A percentile compares a stretch with the other conserved stretches of the same genome.
Evolutionary conservation across 495 filamentous ascomycete species (phyloP).

Genomic region (Bacidia gigantensis): DNA sequence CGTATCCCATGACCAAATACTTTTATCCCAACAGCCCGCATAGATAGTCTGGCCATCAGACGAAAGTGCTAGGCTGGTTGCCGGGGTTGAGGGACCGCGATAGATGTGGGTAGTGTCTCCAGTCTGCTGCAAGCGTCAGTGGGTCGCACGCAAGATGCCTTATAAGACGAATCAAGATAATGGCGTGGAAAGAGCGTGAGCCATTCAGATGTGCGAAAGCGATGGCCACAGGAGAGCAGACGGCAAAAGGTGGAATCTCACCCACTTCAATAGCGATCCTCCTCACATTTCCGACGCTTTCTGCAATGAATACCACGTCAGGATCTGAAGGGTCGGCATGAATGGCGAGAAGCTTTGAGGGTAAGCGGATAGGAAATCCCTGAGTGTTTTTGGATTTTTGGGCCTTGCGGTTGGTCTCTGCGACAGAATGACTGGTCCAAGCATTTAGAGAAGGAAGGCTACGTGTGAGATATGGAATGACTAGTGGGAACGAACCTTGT

Average conservation of each 20-base stretch:
- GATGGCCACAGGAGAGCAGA: neutral
- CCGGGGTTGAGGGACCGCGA: slow-evolving; percentile 62
- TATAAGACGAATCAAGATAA: neutral
- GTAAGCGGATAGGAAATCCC: slow-evolving; percentile 66
- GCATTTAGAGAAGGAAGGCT: neutral
- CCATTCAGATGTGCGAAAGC: neutral
- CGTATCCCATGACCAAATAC: slow-evolving; percentile 69
- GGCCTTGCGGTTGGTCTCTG: slow-evolving; percentile 55
- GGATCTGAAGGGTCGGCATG: slow-evolving; percentile 49
- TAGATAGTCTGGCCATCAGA: slow-evolving; percentile 49
- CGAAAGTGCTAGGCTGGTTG: slow-evolving; percentile 64
- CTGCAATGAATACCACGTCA: slow-evolving; percentile 60
- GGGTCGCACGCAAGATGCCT: slow-evolving; percentile 2
- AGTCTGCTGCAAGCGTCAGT: slow-evolving; percentile 23
- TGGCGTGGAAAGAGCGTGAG: neutral
- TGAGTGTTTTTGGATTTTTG: slow-evolving; percentile 69
- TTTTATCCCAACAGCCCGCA: slow-evolving; percentile 88
- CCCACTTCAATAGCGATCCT: slow-evolving; percentile 64
- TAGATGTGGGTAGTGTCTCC: slow-evolving; percentile 40
- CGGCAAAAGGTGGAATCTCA: too few relatives aligned
- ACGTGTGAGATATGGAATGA: too few relatives aligned
- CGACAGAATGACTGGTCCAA: slow-evolving; percentile 50
- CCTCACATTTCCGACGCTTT: slow-evolving; percentile 65
- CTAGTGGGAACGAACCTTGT: slow-evolving; percentile 55
- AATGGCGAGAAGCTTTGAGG: slow-evolving; percentile 75